phyloP scores from a whole-genome alignment of 2,329 filamentous ascomycete species.

The Penicillium sp. region DNA sequence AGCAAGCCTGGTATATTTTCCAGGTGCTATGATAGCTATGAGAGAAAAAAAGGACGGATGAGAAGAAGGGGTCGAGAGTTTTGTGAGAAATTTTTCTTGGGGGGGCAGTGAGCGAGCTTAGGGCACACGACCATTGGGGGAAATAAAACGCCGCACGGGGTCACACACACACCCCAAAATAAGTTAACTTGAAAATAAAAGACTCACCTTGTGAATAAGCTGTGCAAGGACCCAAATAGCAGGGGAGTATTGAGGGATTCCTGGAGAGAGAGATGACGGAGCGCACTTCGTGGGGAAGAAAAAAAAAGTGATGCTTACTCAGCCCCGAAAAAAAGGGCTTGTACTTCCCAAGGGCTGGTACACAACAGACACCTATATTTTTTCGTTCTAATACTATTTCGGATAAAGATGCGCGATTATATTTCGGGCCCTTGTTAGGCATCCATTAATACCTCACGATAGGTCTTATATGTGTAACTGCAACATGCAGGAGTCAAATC shows the following conservation, averaged over 20 bases:
- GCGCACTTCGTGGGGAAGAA: not conserved
- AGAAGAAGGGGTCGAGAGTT: slow-evolving; percentile 12
- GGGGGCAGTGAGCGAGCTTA: slow-evolving; percentile 15
- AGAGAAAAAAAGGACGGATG: not conserved
- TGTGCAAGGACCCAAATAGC: slow-evolving; percentile 3
- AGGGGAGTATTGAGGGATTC: not conserved
- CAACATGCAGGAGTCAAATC: slow-evolving; percentile 5
- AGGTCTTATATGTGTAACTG: not conserved
- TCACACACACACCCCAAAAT: not conserved
- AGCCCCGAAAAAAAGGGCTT: not conserved
- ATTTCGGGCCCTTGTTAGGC: not conserved
- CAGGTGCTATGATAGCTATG: slow-evolving; percentile 1
- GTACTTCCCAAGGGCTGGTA: no score
- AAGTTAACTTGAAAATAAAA: slow-evolving; percentile 4
- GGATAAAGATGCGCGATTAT: not conserved
- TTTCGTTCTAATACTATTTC: not conserved
- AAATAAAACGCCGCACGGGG: slow-evolving; percentile 17
- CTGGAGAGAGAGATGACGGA: not conserved
- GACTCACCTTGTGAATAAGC: slow-evolving; percentile 11
- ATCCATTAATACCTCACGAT: not conserved
- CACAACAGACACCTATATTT: not conserved
- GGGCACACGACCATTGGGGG: slow-evolving; percentile 18
- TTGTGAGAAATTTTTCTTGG: slow-evolving; percentile 11
- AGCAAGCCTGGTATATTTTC: not conserved
- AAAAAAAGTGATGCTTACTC: slow-evolving; percentile 1